A percentile compares a stretch with the other conserved stretches of the same genome.
These are phyloP conservation scores for Aspergillus pseudoterreus DNA, from an alignment of 2,329 filamentous ascomycete genomes.

Conservation along the genomic window DNA sequence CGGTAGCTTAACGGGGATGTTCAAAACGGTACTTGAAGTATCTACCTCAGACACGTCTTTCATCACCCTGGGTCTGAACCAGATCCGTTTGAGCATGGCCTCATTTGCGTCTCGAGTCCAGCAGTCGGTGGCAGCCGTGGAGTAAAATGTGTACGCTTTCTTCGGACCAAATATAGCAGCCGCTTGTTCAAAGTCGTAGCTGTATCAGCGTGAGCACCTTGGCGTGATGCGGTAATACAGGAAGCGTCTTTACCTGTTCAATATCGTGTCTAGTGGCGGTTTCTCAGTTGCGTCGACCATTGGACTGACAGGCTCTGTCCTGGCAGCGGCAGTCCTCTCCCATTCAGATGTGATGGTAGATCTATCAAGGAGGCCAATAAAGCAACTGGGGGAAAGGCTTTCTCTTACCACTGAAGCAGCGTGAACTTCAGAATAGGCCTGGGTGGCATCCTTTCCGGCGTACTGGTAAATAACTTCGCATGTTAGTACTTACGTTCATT, in stretches of 20 bases:
- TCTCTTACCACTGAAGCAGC: slow-evolving; percentile 26
- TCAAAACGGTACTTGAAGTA: slow-evolving; percentile 60
- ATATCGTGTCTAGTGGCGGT: slow-evolving; percentile 44
- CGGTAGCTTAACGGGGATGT: slow-evolving; percentile 67
- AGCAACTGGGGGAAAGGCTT: slow-evolving; percentile 34
- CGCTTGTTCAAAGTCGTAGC: slow-evolving; percentile 44
- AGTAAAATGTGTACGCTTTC: slow-evolving; percentile 79
- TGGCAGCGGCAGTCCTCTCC: neutral
- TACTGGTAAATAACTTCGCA: slow-evolving; percentile 71
- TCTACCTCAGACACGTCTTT: slow-evolving; percentile 36
- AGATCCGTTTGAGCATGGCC: slow-evolving; percentile 40
- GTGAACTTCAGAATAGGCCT: slow-evolving; percentile 52
- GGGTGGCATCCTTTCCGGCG: slow-evolving; percentile 54
- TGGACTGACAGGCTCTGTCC: neutral
- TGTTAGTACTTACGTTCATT: neutral
- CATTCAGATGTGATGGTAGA: neutral
- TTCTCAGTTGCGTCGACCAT: slow-evolving; percentile 21
- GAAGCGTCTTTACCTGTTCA: slow-evolving; percentile 30
- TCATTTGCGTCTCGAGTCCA: slow-evolving; percentile 40
- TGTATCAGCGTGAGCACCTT: neutral
- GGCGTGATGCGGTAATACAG: too few species aligned
- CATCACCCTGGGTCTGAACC: slow-evolving; percentile 46
- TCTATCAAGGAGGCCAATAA: neutral
- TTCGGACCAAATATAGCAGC: slow-evolving; percentile 76
- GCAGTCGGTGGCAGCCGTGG: slow-evolving; percentile 43